Percentiles rank a stretch among this genome's conserved stretches.
phyloP scores from a whole-genome alignment of 1,284 basidiomycete species.

The Earliella scabrosa region DNA sequence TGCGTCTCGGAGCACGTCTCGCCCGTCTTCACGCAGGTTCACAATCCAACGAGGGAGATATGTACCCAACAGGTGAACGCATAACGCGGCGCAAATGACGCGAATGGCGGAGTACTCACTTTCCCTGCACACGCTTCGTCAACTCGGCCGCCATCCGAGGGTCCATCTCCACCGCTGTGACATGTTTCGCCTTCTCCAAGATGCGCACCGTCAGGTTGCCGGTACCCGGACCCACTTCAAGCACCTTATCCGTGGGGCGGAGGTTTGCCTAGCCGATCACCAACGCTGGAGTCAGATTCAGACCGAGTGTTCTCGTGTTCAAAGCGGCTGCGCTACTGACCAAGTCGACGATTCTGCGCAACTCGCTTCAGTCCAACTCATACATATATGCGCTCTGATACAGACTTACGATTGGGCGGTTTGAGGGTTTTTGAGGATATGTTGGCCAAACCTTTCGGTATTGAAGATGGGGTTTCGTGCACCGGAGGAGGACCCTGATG shows the following conservation, averaged over 20 bases:
- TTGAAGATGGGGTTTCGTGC: conserved; percentile 89
- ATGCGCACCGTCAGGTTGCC: conserved; percentile 97
- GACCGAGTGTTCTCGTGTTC: neutral
- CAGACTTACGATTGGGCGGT: conserved; percentile 86
- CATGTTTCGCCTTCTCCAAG: conserved; percentile 88
- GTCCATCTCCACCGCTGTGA: conserved; percentile 85
- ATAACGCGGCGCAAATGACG: neutral
- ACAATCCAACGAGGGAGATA: too few relatives aligned
- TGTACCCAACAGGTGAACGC: too few relatives aligned
- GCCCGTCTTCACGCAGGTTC: too few relatives aligned
- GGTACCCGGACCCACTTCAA: conserved; percentile 98
- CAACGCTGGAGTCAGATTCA: conserved; percentile 2
- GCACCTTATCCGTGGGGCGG: conserved; percentile 93
- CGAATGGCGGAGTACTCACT: conserved; percentile 63
- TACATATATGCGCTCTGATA: neutral
- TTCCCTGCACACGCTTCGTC: conserved; percentile 97
- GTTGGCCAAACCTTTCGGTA: conserved; percentile 94
- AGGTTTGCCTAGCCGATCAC: conserved; percentile 77
- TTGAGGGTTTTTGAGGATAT: conserved; percentile 94
- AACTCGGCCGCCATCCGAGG: conserved; percentile 99
- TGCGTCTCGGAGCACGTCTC: too few relatives aligned
- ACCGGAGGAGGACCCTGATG: conserved; percentile 49
- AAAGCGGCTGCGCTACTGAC: conserved; percentile 34
- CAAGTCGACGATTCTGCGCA: conserved; percentile 78
- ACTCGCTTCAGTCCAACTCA: neutral